These are phyloP conservation scores for Epichloe sylvatica DNA, from an alignment of 2,329 filamentous ascomycete species.

Conservation along the genomic window DNA sequence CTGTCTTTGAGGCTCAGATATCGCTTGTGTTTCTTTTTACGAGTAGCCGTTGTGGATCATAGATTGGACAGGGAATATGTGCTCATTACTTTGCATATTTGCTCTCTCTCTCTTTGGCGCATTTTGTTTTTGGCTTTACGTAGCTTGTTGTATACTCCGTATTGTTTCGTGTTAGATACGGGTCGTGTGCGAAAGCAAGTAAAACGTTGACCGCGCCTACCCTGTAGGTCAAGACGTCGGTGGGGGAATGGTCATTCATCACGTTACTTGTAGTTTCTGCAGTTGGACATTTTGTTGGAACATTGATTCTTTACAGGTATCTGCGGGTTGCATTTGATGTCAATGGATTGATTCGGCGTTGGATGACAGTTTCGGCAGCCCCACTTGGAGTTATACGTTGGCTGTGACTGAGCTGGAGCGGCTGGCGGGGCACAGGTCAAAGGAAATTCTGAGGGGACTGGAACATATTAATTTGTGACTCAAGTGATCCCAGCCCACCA, in stretches of 20 bases:
- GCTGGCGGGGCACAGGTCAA: constrained; percentile 3
- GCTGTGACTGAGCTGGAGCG: not conserved
- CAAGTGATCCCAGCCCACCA: constrained; percentile 1
- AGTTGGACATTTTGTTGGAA: too few relatives aligned
- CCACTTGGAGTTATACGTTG: not conserved
- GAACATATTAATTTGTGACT: constrained; percentile 2
- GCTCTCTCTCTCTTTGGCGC: not conserved
- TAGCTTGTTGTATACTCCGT: not conserved
- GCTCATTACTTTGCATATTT: too few relatives aligned
- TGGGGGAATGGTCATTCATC: too few relatives aligned
- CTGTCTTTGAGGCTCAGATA: too few relatives aligned
- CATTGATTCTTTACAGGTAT: too few relatives aligned
- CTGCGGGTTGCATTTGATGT: too few relatives aligned
- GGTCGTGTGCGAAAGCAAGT: not conserved
- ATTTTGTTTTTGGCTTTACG: not conserved
- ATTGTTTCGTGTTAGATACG: not conserved
- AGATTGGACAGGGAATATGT: too few relatives aligned
- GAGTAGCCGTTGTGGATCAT: too few relatives aligned
- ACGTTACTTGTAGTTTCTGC: too few relatives aligned
- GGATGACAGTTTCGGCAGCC: not conserved
- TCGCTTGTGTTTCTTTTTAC: too few relatives aligned
- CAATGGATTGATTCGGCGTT: too few relatives aligned
- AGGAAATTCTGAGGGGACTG: constrained; percentile 4
- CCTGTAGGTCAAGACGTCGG: not conserved
- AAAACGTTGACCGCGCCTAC: not conserved